These are phyloP conservation scores for Nicotiana tabacum DNA, from an alignment of 257 asterid species.

Conservation along the genomic window DNA sequence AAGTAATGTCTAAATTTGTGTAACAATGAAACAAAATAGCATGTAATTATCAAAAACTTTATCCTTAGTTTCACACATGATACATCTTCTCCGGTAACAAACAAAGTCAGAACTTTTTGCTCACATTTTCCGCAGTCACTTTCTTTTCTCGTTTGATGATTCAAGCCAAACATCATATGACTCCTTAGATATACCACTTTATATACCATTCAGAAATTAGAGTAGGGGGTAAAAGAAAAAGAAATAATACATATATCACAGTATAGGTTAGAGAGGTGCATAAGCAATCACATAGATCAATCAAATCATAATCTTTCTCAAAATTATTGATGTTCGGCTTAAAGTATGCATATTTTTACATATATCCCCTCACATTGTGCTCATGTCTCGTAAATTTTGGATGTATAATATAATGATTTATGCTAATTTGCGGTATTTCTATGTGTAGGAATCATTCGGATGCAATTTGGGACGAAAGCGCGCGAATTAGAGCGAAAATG, in stretches of 20 bases:
- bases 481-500: too few species aligned
- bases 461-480: too few species aligned
- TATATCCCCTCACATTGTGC: too few species aligned
- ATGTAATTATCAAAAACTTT: too few species aligned
- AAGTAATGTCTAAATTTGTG: not conserved
- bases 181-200: not conserved
- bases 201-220: not conserved
- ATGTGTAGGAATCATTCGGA: too few species aligned
- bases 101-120: not conserved
- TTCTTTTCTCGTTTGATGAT: not conserved
- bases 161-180: not conserved
- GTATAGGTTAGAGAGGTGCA: not conserved
- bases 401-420: too few species aligned
- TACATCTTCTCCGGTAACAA: not conserved
- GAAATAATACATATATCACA: not conserved
- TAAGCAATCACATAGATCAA: not conserved
- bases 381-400: too few species aligned
- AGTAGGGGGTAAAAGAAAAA: not conserved
- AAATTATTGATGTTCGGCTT: not conserved
- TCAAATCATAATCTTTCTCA: not conserved
- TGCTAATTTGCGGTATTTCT: too few species aligned
- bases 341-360: too few species aligned
- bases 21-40: too few species aligned
- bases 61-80: not conserved
- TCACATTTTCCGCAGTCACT: not conserved